phyloP scores from a whole-genome alignment of 768 basidiomycete genomes.

The Boletus rufocinnamomeus region DNA sequence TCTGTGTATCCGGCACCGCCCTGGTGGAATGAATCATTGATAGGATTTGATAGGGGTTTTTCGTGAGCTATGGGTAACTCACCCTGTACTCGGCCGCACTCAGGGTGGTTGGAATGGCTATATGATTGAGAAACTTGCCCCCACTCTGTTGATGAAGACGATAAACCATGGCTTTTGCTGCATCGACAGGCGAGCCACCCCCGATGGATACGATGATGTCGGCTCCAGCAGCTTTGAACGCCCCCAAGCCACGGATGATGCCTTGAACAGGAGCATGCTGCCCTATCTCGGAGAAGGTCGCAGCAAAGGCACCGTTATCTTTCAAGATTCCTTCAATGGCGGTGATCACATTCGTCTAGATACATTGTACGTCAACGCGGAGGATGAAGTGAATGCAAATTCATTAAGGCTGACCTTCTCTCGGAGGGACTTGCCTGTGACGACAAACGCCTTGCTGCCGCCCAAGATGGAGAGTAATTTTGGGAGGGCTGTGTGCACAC shows the following conservation, averaged over 20 bases:
- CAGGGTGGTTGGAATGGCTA: slow-evolving; percentile 81
- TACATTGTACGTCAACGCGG: slow-evolving; percentile 14
- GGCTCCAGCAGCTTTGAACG: slow-evolving; percentile 56
- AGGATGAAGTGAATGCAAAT: not conserved
- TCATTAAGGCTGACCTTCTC: slow-evolving; percentile 47
- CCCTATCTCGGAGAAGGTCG: slow-evolving; percentile 72
- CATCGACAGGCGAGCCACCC: slow-evolving; percentile 81
- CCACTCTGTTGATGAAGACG: slow-evolving; percentile 58
- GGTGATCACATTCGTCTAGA: slow-evolving; percentile 30
- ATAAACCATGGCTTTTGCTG: slow-evolving; percentile 71
- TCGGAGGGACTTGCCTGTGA: slow-evolving; percentile 70
- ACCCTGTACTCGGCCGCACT: slow-evolving; percentile 79
- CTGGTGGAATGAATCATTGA: slow-evolving; percentile 35
- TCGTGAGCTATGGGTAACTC: slow-evolving; percentile 17
- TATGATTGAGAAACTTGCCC: slow-evolving; percentile 57
- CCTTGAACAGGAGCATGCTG: slow-evolving; percentile 71
- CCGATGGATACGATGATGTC: slow-evolving; percentile 75
- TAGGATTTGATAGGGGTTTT: not conserved
- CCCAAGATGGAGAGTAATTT: slow-evolving; percentile 55
- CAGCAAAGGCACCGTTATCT: slow-evolving; percentile 58
- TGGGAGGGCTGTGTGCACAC: slow-evolving; percentile 60
- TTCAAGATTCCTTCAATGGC: slow-evolving; percentile 47
- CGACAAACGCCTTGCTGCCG: slow-evolving; percentile 63
- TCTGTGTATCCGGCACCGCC: slow-evolving; percentile 70
- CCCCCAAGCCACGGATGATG: slow-evolving; percentile 56